Evolutionary conservation across 2,329 filamentous ascomycete genomes (phyloP).

Genomic region (Atkinsonella texensis): DNA sequence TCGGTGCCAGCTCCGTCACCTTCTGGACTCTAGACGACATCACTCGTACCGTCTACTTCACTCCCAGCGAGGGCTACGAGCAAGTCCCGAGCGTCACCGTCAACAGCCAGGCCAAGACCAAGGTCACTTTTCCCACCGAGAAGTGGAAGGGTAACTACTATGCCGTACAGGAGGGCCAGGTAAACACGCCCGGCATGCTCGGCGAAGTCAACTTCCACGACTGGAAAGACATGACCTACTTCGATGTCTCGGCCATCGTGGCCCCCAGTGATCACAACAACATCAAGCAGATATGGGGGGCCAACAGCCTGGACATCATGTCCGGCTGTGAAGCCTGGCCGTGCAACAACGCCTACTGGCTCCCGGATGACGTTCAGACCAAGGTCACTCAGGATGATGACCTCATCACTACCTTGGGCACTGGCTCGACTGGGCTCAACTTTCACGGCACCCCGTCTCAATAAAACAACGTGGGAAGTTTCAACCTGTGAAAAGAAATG

Average conservation of each 20-base stretch:
- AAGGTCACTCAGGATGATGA: conserved; percentile 35
- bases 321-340: conserved; percentile 42
- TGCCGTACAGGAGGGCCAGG: conserved; percentile 32
- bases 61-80: conserved; percentile 26
- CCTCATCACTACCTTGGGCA: conserved; percentile 39
- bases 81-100: conserved; percentile 28
- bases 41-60: conserved; percentile 39
- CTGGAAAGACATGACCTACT: conserved; percentile 38
- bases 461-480: not conserved
- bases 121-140: conserved; percentile 27
- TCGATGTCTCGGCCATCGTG: conserved; percentile 48
- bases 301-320: conserved; percentile 21
- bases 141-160: conserved; percentile 39
- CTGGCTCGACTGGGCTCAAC: conserved; percentile 15
- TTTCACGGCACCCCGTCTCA: conserved; percentile 7
- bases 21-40: conserved; percentile 46
- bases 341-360: conserved; percentile 42
- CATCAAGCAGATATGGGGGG: conserved; percentile 43
- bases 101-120: conserved; percentile 23
- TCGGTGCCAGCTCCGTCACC: conserved; percentile 37
- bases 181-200: conserved; percentile 36
- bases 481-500: not conserved
- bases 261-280: conserved; percentile 35
- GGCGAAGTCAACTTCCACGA: conserved; percentile 39
- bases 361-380: conserved; percentile 42